Conservation (phyloP, 2,329 filamentous ascomycete genomes). For the Magnaporthiopsis rhizophila region DNA sequence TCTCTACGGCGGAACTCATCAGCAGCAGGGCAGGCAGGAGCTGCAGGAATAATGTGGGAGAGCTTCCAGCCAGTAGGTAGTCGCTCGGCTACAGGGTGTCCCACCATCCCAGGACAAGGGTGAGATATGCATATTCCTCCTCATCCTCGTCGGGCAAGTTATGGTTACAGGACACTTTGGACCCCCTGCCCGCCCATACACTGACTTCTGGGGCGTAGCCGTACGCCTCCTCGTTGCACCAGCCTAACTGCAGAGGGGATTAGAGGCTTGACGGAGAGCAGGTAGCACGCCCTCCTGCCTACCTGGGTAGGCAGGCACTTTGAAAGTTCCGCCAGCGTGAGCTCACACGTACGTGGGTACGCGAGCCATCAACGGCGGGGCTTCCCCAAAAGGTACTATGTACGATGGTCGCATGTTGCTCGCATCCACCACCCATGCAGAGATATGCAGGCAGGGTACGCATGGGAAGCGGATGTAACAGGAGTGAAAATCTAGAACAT, state of each 20-base stretch:
- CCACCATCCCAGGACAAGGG: not conserved
- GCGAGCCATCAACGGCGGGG: no score
- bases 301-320: no score
- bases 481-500: not conserved
- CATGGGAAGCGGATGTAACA: not conserved
- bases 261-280: no score
- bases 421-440: not conserved
- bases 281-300: not conserved
- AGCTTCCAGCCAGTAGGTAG: not conserved
- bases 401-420: not conserved
- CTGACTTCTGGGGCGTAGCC: not conserved
- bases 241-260: not conserved
- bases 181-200: not conserved
- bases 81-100: not conserved
- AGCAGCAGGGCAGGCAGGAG: not conserved
- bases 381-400: no score
- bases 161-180: not conserved
- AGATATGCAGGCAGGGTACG: not conserved
- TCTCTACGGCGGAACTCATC: not conserved
- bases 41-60: not conserved
- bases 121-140: not conserved
- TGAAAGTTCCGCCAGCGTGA: not conserved
- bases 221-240: not conserved
- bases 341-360: not conserved
- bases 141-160: not conserved